Evolutionary conservation across 2,329 filamentous ascomycete genomes (phyloP).

Genomic region (Penicillium sp.): DNA sequence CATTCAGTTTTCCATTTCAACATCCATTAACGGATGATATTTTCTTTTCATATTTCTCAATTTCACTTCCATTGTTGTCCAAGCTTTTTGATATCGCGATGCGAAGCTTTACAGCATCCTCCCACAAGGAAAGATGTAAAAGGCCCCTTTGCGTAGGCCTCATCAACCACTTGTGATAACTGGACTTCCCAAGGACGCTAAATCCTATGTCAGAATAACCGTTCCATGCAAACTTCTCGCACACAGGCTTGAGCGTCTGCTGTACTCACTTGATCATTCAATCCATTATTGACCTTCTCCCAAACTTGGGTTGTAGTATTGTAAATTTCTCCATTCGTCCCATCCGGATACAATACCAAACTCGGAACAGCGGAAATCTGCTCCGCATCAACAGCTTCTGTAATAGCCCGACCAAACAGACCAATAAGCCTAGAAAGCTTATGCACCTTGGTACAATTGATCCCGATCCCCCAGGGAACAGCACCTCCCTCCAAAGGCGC

Average conservation of each 20-base stretch:
- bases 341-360: slow-evolving; percentile 67
- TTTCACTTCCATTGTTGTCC: slow-evolving; percentile 18
- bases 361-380: slow-evolving; percentile 40
- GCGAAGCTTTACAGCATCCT: slow-evolving; percentile 49
- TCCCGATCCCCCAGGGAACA: slow-evolving; percentile 61
- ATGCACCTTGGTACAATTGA: slow-evolving; percentile 60
- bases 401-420: slow-evolving; percentile 20
- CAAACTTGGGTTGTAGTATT: slow-evolving; percentile 63
- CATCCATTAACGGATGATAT: not conserved
- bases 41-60: not conserved
- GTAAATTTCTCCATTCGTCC: slow-evolving; percentile 67
- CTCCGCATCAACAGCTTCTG: slow-evolving; percentile 5
- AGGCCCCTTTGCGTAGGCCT: slow-evolving; percentile 28
- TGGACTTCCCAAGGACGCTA: slow-evolving; percentile 40
- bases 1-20: not conserved
- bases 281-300: slow-evolving; percentile 39
- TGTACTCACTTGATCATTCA: slow-evolving; percentile 19
- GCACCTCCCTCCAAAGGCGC: slow-evolving; percentile 15
- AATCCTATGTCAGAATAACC: slow-evolving; percentile 13
- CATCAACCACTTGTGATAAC: slow-evolving; percentile 35
- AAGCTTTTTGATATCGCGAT: slow-evolving; percentile 37
- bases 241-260: not conserved
- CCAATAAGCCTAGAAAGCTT: slow-evolving; percentile 29
- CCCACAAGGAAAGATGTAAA: slow-evolving; percentile 42
- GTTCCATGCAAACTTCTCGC: not conserved